phyloP scores from a whole-genome alignment of 495 filamentous ascomycete species.

The Talaromyces thailandensis region DNA sequence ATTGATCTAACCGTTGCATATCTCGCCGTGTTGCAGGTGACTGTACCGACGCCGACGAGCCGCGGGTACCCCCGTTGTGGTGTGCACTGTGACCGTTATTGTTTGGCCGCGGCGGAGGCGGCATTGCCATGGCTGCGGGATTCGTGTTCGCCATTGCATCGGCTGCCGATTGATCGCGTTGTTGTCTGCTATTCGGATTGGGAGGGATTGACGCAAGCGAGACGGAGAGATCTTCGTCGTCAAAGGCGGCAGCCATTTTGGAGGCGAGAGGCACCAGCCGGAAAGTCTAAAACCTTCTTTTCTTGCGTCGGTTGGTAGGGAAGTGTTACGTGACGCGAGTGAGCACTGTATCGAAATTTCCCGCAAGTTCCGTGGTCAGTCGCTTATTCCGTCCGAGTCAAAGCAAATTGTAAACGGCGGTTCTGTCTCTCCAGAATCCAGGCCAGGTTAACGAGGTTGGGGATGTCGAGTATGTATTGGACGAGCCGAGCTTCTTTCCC shows the following conservation, averaged over 20 bases:
- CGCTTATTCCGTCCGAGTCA: background rate
- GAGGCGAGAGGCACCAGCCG: background rate
- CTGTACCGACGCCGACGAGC: conserved; percentile 21
- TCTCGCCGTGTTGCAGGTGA: conserved; percentile 39
- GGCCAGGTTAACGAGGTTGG: background rate
- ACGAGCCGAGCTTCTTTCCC: background rate
- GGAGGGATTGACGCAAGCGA: conserved; percentile 65
- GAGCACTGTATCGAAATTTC: background rate
- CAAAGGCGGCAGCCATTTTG: conserved; percentile 45
- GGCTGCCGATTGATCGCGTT: conserved; percentile 22
- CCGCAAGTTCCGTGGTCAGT: conserved; percentile 3
- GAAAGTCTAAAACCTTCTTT: background rate
- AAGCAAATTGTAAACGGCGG: background rate
- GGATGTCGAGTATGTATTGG: background rate
- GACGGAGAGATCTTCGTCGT: conserved; percentile 90
- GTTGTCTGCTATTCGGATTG: conserved; percentile 25
- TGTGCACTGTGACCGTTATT: conserved; percentile 15
- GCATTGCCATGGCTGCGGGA: conserved; percentile 38
- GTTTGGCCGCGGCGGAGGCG: conserved; percentile 33
- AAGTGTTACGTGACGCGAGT: background rate
- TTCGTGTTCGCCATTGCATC: conserved; percentile 16
- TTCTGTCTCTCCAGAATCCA: background rate
- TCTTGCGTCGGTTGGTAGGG: background rate
- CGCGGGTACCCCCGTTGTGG: conserved; percentile 8
- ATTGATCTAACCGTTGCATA: conserved; percentile 80